Percentiles rank a stretch among this genome's conserved stretches.
phyloP scores from a whole-genome alignment of 192 early-diverging fungal species.

The Rhizophagus clarus region DNA sequence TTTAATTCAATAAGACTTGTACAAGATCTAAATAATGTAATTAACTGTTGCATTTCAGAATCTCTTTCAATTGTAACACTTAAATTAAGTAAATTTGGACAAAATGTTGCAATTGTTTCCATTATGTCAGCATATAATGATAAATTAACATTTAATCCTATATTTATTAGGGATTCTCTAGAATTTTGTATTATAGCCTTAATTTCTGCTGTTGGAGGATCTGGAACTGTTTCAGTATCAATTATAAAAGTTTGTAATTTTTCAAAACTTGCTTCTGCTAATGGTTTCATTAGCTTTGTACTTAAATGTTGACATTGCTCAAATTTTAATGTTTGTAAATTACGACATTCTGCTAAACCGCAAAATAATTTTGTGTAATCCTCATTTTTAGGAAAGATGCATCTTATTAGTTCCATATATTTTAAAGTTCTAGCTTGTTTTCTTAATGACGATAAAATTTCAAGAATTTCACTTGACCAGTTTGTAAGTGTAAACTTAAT shows the following conservation, averaged over 20 bases:
- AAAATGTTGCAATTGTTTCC: slow-evolving; percentile 9
- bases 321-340: slow-evolving; percentile 16
- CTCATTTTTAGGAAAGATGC: neutral
- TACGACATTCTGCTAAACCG: slow-evolving; percentile 10
- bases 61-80: slow-evolving; percentile 6
- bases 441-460: neutral
- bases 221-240: neutral
- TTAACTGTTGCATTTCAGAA: neutral
- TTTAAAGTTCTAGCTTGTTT: neutral
- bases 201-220: neutral
- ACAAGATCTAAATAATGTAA: slow-evolving; percentile 4
- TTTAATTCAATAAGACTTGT: slow-evolving; percentile 7
- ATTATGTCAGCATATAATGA: neutral
- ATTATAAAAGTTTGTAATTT: neutral
- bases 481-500: neutral
- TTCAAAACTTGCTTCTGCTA: neutral
- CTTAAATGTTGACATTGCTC: slow-evolving; percentile 5
- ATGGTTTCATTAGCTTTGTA: slow-evolving; percentile 17
- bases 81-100: slow-evolving; percentile 5
- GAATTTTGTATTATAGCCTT: slow-evolving; percentile 2
- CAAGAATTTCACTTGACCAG: neutral
- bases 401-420: slow-evolving; percentile 8
- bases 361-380: neutral
- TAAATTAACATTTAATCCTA: neutral
- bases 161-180: slow-evolving; percentile 1